Evolutionary conservation across 2,329 filamentous ascomycete genomes (phyloP), one percentile per base, ranked within the genome.

Genomic region (Cryphonectria carpinicola): DNA sequence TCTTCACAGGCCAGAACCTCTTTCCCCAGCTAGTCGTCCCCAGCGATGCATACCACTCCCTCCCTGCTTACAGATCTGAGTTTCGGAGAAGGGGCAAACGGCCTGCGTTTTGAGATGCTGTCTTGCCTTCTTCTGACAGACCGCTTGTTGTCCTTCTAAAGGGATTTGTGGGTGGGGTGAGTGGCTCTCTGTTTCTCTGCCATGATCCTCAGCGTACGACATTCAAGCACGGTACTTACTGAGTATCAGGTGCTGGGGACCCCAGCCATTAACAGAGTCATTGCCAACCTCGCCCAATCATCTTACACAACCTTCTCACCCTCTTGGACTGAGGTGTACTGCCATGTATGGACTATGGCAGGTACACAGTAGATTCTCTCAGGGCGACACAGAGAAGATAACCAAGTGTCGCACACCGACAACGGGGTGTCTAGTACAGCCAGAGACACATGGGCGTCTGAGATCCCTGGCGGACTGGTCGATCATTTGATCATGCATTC

Each of bases 251-350:
- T 41, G 65, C 37, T 66, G 32, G 52, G 65, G 46, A 32, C 39
- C 65, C 52, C 65, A 43, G 37, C n/a, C 39, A 32, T 43, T 11
- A 52, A 61, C 37, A 70, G 19, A 3, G 19, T 11, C 49, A 43
- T 49, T 37, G 22, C 37, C 19, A 7, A 28, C 32, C 10, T 37
- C 58, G 60, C 46, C 65, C 70, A 72, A 72, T 72, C 70, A 72
- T 70, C 70, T 72, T 72, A 72, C 71, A 72, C 65, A 62, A 32
- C 17, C n/a, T 13, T 43, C 5, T 19, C 25, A 14, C 56, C 22
- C 46, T 10, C 17, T 49, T 10, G 46, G 46, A n/a, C 22, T n/a
- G 46, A n/a, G 46, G 3, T 49, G 46, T 49, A n/a, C 43, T 49
- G 7, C 19, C 11, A 13, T 56, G 54, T 28, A 28, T 19, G 7